A percentile compares a stretch with the other conserved stretches of the same genome.
Evolutionary conservation across 2,329 filamentous ascomycete genomes (phyloP).

Genomic region (Clarireedia paspali): DNA sequence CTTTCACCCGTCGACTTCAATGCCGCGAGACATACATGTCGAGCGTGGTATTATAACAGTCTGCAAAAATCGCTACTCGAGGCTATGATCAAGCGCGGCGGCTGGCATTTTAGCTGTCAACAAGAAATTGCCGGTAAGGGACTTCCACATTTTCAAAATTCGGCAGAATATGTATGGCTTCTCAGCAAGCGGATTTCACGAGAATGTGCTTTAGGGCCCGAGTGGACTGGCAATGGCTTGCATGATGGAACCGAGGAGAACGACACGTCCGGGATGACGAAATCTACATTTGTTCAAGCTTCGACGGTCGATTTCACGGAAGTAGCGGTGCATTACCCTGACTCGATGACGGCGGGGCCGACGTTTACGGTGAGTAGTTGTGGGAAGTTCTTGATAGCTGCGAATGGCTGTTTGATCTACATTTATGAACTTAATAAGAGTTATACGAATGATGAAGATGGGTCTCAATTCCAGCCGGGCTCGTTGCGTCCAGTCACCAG

Average conservation of each 20-base stretch:
- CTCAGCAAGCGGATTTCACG: slow-evolving; percentile 37
- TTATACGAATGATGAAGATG: slow-evolving; percentile 4
- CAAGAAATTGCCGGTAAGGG: background rate
- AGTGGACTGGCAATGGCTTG: slow-evolving; percentile 25
- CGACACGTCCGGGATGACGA: background rate
- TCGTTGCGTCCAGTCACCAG: slow-evolving; percentile 40
- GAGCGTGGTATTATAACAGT: slow-evolving; percentile 50
- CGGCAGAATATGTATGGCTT: slow-evolving; percentile 25
- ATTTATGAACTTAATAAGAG: slow-evolving; percentile 39
- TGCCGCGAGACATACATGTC: slow-evolving; percentile 51
- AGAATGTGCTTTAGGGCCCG: slow-evolving; percentile 33
- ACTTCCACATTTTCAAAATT: slow-evolving; percentile 8
- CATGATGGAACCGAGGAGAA: background rate
- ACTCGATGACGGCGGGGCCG: slow-evolving; percentile 17
- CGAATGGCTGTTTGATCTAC: slow-evolving; percentile 45
- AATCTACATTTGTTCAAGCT: slow-evolving; percentile 29
- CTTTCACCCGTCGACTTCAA: slow-evolving; percentile 43
- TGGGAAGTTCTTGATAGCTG: slow-evolving; percentile 48
- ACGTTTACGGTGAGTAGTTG: slow-evolving; percentile 44
- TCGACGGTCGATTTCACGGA: slow-evolving; percentile 33
- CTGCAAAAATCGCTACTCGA: slow-evolving; percentile 43
- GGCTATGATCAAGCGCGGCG: slow-evolving; percentile 46
- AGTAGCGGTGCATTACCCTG: slow-evolving; percentile 24
- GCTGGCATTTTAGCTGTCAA: slow-evolving; percentile 41
- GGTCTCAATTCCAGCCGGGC: slow-evolving; percentile 16